phyloP scores from a whole-genome alignment of 2,329 filamentous ascomycete species.

The Penicillium sp. region DNA sequence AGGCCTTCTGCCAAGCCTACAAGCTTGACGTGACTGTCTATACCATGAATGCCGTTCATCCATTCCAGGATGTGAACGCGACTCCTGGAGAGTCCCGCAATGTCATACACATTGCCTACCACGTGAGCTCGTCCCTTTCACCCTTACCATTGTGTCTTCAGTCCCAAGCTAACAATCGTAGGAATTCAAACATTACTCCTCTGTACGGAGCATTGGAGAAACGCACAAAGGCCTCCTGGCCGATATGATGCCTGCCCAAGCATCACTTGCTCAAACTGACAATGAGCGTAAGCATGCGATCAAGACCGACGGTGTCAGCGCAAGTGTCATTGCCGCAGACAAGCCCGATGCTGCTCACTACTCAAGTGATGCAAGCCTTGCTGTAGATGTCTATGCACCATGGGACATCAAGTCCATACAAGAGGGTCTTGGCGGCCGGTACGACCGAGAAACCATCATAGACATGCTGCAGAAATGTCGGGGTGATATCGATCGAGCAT shows the following conservation, averaged over 20 bases:
- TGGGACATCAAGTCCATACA: slow-evolving; percentile 59
- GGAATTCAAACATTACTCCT: slow-evolving; percentile 68
- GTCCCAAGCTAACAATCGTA: slow-evolving; percentile 34
- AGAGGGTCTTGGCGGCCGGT: slow-evolving; percentile 53
- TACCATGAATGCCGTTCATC: slow-evolving; percentile 40
- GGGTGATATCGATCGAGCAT: slow-evolving; percentile 56
- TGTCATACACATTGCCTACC: slow-evolving; percentile 62
- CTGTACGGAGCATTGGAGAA: slow-evolving; percentile 61
- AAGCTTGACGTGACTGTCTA: slow-evolving; percentile 65
- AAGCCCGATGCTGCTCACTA: not conserved
- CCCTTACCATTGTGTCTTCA: not conserved
- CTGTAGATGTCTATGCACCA: slow-evolving; percentile 47
- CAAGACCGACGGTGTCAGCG: not conserved
- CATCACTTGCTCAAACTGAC: slow-evolving; percentile 16
- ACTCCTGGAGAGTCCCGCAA: slow-evolving; percentile 35
- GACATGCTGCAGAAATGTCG: slow-evolving; percentile 55
- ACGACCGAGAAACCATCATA: slow-evolving; percentile 53
- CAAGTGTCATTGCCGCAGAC: not conserved
- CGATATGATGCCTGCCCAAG: slow-evolving; percentile 31
- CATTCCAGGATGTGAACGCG: slow-evolving; percentile 49
- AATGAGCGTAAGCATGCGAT: not conserved
- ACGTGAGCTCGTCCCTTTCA: slow-evolving; percentile 50
- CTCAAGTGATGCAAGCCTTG: slow-evolving; percentile 15
- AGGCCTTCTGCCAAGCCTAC: slow-evolving; percentile 64
- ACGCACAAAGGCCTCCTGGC: slow-evolving; percentile 55